Base-by-base conservation (phyloP, 2,329 filamentous ascomycete genomes). In the Uncinocarpus reesii region DNA sequence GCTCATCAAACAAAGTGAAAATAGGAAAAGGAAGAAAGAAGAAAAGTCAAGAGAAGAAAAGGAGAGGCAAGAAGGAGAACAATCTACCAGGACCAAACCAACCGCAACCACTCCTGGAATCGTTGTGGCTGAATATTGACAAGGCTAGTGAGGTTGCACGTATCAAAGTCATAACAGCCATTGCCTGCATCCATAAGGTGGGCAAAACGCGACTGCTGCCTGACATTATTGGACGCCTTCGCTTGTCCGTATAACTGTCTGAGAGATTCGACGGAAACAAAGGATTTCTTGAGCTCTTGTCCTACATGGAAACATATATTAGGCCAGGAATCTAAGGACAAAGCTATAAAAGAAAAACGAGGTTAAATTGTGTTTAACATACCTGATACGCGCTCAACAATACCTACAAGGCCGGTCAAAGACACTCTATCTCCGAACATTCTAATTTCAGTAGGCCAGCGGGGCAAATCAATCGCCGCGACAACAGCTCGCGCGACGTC, bases 401-500 rank as follows among this genome's bases (percentile, higher is more conserved):
- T 68, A n/a, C 75, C 69, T 7, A 84, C 70, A 8, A 88, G 68
- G 38, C 81, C 73, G 10, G 72, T 70, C 1, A 85, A 72, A 0
- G 72, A 76, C 62, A 83, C 68, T 4, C 78, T 70, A 46, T 84
- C 80, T n/a, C 83, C 82, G 42, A 73, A 73, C 74, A 88, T 80
- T 32, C 74, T 75, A 60, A 84, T 79, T 60, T 87, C 83, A 4
- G 65, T 63, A 2, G 82, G 82, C 84, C 84, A 89, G 15, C 62
- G 71, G 5, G 70, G 66, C 34, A 86, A 64, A 38, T 84, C 80
- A 11, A 84, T 78, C n/a, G 79, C 77, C 7, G 62, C 61, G 8
- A 81, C 80, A 7, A 88, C 70, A 55, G 84, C 86, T n/a, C 74
- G 73, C 20, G 76, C 84, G 4, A 86, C 76, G 57, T 89, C 84